phyloP scores from a whole-genome alignment of 208 protist species.

The Crithidia brevicula region DNA sequence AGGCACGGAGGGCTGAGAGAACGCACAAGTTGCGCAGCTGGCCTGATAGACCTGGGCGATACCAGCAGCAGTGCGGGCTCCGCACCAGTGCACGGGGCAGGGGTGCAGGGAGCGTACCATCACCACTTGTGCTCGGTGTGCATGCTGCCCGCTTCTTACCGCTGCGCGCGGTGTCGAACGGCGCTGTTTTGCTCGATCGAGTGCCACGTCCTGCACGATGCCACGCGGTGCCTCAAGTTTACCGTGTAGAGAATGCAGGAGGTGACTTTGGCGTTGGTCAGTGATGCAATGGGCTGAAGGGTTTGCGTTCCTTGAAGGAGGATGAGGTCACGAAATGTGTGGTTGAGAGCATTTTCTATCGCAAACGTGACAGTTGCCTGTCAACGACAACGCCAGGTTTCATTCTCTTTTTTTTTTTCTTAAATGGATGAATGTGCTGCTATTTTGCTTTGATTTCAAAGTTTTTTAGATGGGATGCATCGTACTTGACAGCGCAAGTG shows the following conservation, averaged over 20 bases:
- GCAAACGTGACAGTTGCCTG: too few relatives aligned
- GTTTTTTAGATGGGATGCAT: too few relatives aligned
- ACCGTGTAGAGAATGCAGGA: slow-evolving; percentile 42
- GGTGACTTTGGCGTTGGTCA: too few relatives aligned
- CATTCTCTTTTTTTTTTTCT: background rate
- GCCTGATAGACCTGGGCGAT: background rate
- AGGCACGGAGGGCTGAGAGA: background rate
- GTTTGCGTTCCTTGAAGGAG: too few relatives aligned
- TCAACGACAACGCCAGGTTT: background rate
- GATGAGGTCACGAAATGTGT: too few relatives aligned
- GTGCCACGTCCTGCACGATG: slow-evolving; percentile 80
- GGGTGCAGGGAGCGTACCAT: slow-evolving; percentile 16
- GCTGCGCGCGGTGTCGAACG: slow-evolving; percentile 63
- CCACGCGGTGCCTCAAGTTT: slow-evolving; percentile 83
- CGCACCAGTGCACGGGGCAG: background rate
- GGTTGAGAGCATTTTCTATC: too few relatives aligned
- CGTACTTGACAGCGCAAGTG: too few relatives aligned
- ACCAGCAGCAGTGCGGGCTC: background rate
- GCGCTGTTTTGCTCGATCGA: slow-evolving; percentile 81
- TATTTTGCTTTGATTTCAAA: too few relatives aligned
- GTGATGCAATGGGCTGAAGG: too few relatives aligned
- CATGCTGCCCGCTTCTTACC: slow-evolving; percentile 66
- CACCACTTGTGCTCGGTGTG: slow-evolving; percentile 80
- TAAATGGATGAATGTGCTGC: background rate
- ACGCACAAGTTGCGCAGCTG: background rate